phyloP scores from a whole-genome alignment of 163 green algal genomes.

The Trebouxia gelatinosa region DNA sequence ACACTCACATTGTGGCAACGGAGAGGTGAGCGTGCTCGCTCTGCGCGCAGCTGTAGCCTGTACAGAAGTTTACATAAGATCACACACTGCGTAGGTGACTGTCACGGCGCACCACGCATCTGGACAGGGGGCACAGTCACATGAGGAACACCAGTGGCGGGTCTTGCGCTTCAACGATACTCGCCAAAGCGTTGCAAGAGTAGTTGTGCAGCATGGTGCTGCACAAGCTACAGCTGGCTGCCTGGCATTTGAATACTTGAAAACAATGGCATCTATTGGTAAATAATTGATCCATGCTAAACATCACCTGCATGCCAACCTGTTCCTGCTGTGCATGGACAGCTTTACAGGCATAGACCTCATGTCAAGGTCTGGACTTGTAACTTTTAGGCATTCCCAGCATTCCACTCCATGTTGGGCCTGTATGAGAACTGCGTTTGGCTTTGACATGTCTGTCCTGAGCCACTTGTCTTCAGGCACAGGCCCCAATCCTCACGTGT shows the following conservation, averaged over 20 bases:
- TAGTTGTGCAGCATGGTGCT: conserved; percentile 8
- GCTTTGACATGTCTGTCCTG: background rate
- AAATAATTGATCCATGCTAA: background rate
- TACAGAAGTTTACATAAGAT: background rate
- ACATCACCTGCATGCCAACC: background rate
- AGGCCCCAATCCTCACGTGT: background rate
- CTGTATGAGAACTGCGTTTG: background rate
- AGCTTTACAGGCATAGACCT: background rate
- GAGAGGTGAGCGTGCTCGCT: conserved; percentile 5
- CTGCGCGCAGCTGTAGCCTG: too few relatives aligned
- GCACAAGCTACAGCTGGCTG: conserved; percentile 39
- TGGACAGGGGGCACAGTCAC: too few relatives aligned
- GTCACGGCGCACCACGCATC: conserved; percentile 29
- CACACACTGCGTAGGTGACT: conserved; percentile 4
- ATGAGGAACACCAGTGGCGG: conserved; percentile 51
- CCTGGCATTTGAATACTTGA: conserved; percentile 63
- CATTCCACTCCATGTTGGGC: background rate
- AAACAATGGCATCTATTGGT: conserved; percentile 48
- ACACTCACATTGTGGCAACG: conserved; percentile 24
- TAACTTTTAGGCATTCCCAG: background rate
- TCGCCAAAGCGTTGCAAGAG: conserved; percentile 56
- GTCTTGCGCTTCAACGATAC: conserved; percentile 70
- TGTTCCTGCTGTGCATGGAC: background rate
- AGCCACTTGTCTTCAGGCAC: background rate
- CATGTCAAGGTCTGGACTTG: background rate